Conservation (phyloP, 148 eudicot species). For the Persicaria maculosa region DNA sequence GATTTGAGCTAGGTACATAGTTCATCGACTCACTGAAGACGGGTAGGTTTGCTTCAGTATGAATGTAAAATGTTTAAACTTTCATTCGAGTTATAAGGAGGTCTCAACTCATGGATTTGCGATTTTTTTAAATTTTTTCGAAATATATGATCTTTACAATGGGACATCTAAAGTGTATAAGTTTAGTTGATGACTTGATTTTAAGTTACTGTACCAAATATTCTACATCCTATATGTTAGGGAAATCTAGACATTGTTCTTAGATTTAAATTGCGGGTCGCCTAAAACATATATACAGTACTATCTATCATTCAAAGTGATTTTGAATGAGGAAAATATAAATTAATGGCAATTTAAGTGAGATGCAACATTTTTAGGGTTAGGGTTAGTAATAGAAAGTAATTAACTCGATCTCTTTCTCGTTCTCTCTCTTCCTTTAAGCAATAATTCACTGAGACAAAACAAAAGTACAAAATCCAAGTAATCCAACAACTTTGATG, state of each 20-base stretch:
- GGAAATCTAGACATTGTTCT: too few species aligned
- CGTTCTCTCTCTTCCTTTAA: constrained; percentile 3
- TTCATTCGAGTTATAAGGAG: too few species aligned
- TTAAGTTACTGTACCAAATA: too few species aligned
- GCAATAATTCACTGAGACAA: constrained; percentile 35
- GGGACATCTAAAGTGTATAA: too few species aligned
- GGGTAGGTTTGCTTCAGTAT: not conserved
- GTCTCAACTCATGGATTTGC: too few species aligned
- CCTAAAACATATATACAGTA: too few species aligned
- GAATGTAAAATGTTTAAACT: too few species aligned
- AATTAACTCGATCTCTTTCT: not conserved
- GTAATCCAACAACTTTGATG: constrained; percentile 37
- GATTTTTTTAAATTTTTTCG: too few species aligned
- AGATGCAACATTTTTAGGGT: not conserved
- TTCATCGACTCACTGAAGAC: not conserved
- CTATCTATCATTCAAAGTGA: not conserved
- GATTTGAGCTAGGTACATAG: not conserved
- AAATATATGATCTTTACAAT: too few species aligned
- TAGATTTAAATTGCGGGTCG: too few species aligned
- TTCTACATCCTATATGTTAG: too few species aligned
- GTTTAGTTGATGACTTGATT: too few species aligned
- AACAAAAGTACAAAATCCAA: constrained; percentile 34
- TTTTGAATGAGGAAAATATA: not conserved
- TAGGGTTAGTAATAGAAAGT: not conserved
- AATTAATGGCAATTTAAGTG: not conserved